These are phyloP conservation scores for Lactarius pseudohatsudake DNA, from an alignment of 768 basidiomycete genomes.

Conservation along the genomic window DNA sequence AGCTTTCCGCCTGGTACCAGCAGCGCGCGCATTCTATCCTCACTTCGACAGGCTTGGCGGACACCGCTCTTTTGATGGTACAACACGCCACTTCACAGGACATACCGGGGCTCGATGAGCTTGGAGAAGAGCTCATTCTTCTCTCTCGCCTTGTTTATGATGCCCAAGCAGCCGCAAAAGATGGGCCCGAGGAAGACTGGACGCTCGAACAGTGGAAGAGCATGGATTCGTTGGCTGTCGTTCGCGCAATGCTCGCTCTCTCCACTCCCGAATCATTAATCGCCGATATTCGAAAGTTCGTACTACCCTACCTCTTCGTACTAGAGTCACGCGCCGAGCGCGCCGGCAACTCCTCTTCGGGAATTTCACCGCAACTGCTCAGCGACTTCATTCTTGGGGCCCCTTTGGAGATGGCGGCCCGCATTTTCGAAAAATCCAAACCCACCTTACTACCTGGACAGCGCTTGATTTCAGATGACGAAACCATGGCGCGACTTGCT, in stretches of 20 bases:
- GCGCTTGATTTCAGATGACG: slow-evolving; percentile 76
- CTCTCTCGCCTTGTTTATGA: slow-evolving; percentile 89
- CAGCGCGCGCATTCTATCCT: slow-evolving; percentile 62
- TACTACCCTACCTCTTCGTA: slow-evolving; percentile 91
- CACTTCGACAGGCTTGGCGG: slow-evolving; percentile 67
- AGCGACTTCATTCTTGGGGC: slow-evolving; percentile 71
- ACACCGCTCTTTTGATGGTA: slow-evolving; percentile 72
- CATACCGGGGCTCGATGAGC: slow-evolving; percentile 71
- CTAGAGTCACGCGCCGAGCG: slow-evolving; percentile 88
- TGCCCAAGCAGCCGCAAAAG: slow-evolving; percentile 48
- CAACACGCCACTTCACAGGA: slow-evolving; percentile 87
- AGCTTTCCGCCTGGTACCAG: slow-evolving; percentile 76
- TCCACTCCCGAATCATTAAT: slow-evolving; percentile 67
- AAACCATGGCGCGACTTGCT: slow-evolving; percentile 82
- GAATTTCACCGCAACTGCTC: slow-evolving; percentile 61
- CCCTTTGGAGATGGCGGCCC: slow-evolving; percentile 63
- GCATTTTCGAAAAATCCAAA: slow-evolving; percentile 89
- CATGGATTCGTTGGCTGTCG: slow-evolving; percentile 62
- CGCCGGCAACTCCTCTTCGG: slow-evolving; percentile 64
- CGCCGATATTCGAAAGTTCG: slow-evolving; percentile 68
- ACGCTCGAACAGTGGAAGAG: slow-evolving; percentile 70
- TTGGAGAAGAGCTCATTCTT: slow-evolving; percentile 90
- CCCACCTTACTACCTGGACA: slow-evolving; percentile 72
- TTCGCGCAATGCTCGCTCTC: slow-evolving; percentile 73
- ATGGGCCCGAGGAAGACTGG: slow-evolving; percentile 60